Evolutionary conservation across 352 stramenopile species (phyloP).

Genomic region (Pythium phragmiticola): DNA sequence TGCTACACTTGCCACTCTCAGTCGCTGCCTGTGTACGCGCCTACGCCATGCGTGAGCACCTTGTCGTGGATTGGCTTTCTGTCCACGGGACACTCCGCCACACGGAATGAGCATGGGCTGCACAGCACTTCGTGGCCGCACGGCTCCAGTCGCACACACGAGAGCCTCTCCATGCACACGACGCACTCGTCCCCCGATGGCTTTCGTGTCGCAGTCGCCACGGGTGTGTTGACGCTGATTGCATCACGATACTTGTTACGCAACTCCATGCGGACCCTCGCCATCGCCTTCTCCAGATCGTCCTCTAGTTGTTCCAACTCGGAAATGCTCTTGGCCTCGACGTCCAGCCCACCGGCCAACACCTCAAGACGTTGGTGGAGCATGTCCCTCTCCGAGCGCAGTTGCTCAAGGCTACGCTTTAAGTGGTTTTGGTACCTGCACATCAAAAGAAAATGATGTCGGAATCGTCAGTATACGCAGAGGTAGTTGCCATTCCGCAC

Average conservation of each 20-base stretch:
- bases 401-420: conserved; percentile 9
- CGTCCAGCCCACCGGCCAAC: conserved; percentile 14
- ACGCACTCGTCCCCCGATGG: conserved; percentile 32
- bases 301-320: conserved; percentile 27
- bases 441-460: not conserved
- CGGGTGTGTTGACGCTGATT: not conserved
- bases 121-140: conserved; percentile 70
- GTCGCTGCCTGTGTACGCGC: conserved; percentile 31
- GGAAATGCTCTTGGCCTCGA: conserved; percentile 18
- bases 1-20: not conserved
- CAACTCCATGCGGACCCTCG: conserved; percentile 12
- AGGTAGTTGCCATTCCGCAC: not conserved
- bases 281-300: conserved; percentile 5
- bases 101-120: conserved; percentile 43
- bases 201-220: not conserved
- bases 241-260: conserved; percentile 23
- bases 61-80: conserved; percentile 58
- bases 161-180: conserved; percentile 48
- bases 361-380: conserved; percentile 23
- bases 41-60: conserved; percentile 61
- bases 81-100: conserved; percentile 60
- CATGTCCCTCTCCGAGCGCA: conserved; percentile 15
- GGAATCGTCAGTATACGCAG: no score
- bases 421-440: conserved; percentile 21
- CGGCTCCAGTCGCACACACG: conserved; percentile 51